These are phyloP conservation scores for Daldinia caldariorum DNA, from an alignment of 495 filamentous ascomycete genomes.

Conservation along the genomic window DNA sequence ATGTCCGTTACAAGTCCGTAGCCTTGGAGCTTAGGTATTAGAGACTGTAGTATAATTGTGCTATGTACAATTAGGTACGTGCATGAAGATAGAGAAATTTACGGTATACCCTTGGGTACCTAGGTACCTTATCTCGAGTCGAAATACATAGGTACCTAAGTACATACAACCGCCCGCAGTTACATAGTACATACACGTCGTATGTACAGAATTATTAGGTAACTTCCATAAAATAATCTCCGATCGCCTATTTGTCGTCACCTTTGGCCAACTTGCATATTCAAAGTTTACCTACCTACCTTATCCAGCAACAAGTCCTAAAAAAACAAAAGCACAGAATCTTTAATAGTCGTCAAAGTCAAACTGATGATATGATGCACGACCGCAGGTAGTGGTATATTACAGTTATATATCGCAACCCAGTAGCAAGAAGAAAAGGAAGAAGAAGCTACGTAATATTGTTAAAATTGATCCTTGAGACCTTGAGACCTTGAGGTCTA, in stretches of 20 bases:
- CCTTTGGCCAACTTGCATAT: constrained; percentile 3
- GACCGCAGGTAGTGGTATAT: background rate
- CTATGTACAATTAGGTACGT: background rate
- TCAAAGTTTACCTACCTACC: too few relatives aligned
- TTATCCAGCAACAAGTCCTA: constrained; percentile 19
- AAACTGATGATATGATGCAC: background rate
- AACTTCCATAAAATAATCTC: constrained; percentile 4
- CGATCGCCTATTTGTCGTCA: constrained; percentile 30
- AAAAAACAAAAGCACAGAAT: constrained; percentile 17
- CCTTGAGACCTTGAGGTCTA: background rate
- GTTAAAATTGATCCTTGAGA: too few relatives aligned
- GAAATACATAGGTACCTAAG: background rate
- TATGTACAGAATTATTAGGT: background rate
- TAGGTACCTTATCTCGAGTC: background rate
- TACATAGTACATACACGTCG: too few relatives aligned
- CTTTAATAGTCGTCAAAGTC: constrained; percentile 11
- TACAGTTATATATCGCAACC: background rate
- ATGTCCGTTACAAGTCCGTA: constrained; percentile 21
- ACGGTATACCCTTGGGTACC: background rate
- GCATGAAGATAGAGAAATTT: background rate
- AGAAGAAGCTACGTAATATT: constrained; percentile 2
- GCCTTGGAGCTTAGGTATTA: constrained; percentile 23
- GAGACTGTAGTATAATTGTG: background rate
- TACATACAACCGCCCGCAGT: background rate
- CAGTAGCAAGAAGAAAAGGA: background rate